Conservation (phyloP, 805 yeast species). For the Nakazawaea anatomiae region DNA sequence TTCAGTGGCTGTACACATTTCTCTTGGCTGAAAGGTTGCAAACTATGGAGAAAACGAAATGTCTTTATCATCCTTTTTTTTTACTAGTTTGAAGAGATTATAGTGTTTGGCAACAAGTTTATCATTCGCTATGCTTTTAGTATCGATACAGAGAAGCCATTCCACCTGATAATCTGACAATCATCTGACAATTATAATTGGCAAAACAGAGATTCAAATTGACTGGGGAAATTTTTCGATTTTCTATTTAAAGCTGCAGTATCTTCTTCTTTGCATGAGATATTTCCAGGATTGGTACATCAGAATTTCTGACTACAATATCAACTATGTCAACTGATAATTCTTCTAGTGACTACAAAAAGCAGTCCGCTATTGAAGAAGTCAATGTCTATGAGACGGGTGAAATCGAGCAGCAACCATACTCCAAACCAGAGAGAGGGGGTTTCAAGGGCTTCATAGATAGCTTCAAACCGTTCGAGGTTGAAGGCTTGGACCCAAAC, state of each 20-base stretch:
- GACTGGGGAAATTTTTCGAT: too few relatives aligned
- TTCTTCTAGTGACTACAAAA: conserved; percentile 6
- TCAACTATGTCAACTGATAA: conserved; percentile 4
- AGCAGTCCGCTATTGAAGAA: conserved; percentile 4
- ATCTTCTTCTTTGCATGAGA: not conserved
- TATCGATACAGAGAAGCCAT: too few relatives aligned
- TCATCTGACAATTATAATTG: too few relatives aligned
- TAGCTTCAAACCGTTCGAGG: conserved; percentile 23
- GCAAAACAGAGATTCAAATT: too few relatives aligned
- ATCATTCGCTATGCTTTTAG: too few relatives aligned
- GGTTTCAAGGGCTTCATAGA: conserved; percentile 18
- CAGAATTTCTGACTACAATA: not conserved
- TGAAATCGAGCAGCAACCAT: conserved; percentile 2
- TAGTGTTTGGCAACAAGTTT: too few relatives aligned
- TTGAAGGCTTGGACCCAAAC: conserved; percentile 36
- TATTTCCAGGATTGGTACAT: too few relatives aligned
- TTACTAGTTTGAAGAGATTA: too few relatives aligned
- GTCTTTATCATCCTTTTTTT: not conserved
- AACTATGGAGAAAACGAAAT: not conserved
- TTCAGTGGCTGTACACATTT: not conserved
- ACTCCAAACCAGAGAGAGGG: not conserved
- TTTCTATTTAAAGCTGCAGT: not conserved
- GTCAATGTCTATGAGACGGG: conserved; percentile 10
- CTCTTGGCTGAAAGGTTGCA: not conserved
- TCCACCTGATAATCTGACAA: too few relatives aligned